A percentile compares a stretch with the other conserved stretches of the same genome.
These are phyloP conservation scores for Hortaea werneckii DNA, from an alignment of 2,329 filamentous ascomycete species.

Conservation along the genomic window DNA sequence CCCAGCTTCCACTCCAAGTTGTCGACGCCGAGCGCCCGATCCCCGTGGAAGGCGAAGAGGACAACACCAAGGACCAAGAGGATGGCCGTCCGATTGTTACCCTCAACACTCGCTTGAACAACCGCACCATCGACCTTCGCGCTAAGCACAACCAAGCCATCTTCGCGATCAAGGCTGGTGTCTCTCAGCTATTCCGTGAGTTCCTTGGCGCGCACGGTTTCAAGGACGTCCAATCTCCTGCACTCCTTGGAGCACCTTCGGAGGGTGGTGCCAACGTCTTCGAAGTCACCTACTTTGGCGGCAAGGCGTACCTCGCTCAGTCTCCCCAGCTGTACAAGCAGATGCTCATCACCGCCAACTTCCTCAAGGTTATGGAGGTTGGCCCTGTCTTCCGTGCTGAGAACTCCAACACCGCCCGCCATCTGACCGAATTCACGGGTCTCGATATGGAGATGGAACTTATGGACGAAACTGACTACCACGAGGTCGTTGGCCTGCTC, in stretches of 20 bases:
- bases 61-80: slow-evolving; percentile 39
- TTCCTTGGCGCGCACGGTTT: slow-evolving; percentile 70
- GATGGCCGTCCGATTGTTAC: slow-evolving; percentile 59
- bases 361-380: slow-evolving; percentile 68
- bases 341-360: slow-evolving; percentile 68
- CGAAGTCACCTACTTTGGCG: slow-evolving; percentile 77
- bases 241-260: slow-evolving; percentile 78
- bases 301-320: slow-evolving; percentile 69
- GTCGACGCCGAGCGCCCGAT: slow-evolving; percentile 43
- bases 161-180: slow-evolving; percentile 58
- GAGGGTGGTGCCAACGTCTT: slow-evolving; percentile 94
- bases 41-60: slow-evolving; percentile 38
- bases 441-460: slow-evolving; percentile 90
- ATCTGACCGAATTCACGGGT: slow-evolving; percentile 82
- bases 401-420: slow-evolving; percentile 71
- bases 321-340: slow-evolving; percentile 84
- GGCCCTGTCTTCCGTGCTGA: slow-evolving; percentile 80
- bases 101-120: slow-evolving; percentile 77
- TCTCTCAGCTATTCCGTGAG: slow-evolving; percentile 62
- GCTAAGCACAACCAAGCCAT: slow-evolving; percentile 85
- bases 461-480: slow-evolving; percentile 67
- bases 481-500: slow-evolving; percentile 62
- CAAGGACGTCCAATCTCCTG: slow-evolving; percentile 78
- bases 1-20: slow-evolving; percentile 50
- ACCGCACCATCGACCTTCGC: slow-evolving; percentile 85